Conservation (phyloP, 1,139 yeast genomes). For the Zygoascus hellenicus region DNA sequence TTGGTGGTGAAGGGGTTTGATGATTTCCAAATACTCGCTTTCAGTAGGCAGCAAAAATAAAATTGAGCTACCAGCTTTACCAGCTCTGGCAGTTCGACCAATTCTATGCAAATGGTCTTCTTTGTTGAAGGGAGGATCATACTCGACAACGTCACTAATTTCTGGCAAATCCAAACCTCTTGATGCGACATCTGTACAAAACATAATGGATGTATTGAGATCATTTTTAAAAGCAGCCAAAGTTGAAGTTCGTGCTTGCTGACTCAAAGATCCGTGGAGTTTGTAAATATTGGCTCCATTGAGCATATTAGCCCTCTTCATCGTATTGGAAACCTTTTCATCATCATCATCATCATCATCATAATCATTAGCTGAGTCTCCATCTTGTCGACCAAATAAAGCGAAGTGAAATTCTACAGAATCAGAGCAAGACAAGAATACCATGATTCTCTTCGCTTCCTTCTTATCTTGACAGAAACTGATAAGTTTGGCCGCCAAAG, state of each 20-base stretch:
- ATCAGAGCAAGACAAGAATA: slow-evolving; percentile 89
- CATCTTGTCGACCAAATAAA: slow-evolving; percentile 42
- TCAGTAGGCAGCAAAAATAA: slow-evolving; percentile 79
- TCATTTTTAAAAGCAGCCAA: slow-evolving; percentile 49
- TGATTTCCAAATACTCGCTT: slow-evolving; percentile 66
- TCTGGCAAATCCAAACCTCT: slow-evolving; percentile 82
- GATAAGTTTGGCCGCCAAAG: slow-evolving; percentile 62
- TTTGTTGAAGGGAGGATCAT: slow-evolving; percentile 86
- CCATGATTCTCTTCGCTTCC: slow-evolving; percentile 54
- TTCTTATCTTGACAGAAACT: slow-evolving; percentile 37
- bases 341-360: slow-evolving; percentile 26
- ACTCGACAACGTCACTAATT: slow-evolving; percentile 75
- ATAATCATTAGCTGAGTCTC: slow-evolving; percentile 21
- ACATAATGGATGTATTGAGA: slow-evolving; percentile 54
- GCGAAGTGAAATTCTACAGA: slow-evolving; percentile 89
- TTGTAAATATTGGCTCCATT: slow-evolving; percentile 32
- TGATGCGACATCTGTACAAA: slow-evolving; percentile 90
- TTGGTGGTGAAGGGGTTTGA: slow-evolving; percentile 57
- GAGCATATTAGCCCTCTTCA: slow-evolving; percentile 15
- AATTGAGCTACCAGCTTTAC: slow-evolving; percentile 64
- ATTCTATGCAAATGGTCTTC: slow-evolving; percentile 93
- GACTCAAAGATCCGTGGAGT: slow-evolving; percentile 86
- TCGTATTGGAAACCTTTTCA: slow-evolving; percentile 21
- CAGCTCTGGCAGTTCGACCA: slow-evolving; percentile 96
- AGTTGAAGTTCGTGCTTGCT: slow-evolving; percentile 73